Conservation (phyloP, 441 rosid species). For the Erysimum pusillum region DNA sequence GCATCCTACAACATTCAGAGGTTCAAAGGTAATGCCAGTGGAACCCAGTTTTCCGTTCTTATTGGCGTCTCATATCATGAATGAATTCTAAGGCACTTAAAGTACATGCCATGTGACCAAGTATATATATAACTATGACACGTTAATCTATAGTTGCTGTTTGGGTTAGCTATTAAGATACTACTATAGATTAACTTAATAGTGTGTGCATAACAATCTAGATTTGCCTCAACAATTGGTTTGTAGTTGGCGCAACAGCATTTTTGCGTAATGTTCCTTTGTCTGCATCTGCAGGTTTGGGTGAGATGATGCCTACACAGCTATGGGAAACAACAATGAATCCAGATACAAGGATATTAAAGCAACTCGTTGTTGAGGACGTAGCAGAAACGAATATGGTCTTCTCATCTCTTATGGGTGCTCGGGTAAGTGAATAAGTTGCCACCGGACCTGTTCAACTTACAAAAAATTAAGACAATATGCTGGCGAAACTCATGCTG, state of each 20-base stretch:
- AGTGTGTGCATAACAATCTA: background rate
- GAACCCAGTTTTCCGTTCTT: constrained; percentile 15
- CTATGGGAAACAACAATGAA: constrained; percentile 95
- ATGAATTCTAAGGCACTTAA: constrained; percentile 6
- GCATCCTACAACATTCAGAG: constrained; percentile 90
- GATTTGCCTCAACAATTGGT: background rate
- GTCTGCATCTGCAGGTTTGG: constrained; percentile 64
- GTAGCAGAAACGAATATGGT: constrained; percentile 76
- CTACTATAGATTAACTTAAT: background rate
- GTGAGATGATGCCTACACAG: constrained; percentile 95
- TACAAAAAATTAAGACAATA: background rate
- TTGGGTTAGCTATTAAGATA: background rate
- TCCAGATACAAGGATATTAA: constrained; percentile 76
- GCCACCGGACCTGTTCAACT: background rate
- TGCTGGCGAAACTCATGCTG: constrained; percentile 15
- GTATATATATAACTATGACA: constrained; percentile 9
- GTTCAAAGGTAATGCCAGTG: constrained; percentile 72
- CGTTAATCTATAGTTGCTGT: constrained; percentile 9
- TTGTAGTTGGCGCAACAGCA: background rate
- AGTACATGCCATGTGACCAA: background rate
- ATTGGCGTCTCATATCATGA: constrained; percentile 29
- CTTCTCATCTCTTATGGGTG: constrained; percentile 90
- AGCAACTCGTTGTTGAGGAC: constrained; percentile 81
- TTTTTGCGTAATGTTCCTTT: background rate
- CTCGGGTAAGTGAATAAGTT: constrained; percentile 61